Evolutionary conservation across 148 eudicot species (phyloP).

Genomic region (Fagopyrum esculentum): DNA sequence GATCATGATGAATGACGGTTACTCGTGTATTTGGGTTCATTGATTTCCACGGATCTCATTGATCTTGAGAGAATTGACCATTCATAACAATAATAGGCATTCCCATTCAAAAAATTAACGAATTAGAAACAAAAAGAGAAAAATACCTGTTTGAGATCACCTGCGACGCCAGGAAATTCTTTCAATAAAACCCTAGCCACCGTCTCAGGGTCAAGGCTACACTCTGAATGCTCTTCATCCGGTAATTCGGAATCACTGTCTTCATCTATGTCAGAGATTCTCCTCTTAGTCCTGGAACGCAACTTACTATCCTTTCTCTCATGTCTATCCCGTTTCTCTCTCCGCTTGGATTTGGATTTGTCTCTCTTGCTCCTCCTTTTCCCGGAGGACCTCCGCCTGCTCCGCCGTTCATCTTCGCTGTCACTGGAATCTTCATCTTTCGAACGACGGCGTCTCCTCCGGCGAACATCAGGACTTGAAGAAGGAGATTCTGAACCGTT

Average conservation of each 20-base stretch:
- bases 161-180: conserved; percentile 71
- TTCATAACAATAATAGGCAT: too few relatives aligned
- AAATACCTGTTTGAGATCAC: conserved; percentile 51
- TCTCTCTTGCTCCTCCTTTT: conserved; percentile 27
- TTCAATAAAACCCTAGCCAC: conserved; percentile 43
- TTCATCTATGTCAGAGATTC: conserved; percentile 31
- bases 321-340: conserved; percentile 19
- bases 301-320: conserved; percentile 26
- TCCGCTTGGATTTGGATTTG: conserved; percentile 23
- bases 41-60: too few relatives aligned
- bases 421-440: conserved; percentile 1
- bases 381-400: conserved; percentile 19
- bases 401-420: conserved; percentile 14
- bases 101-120: not conserved
- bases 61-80: too few relatives aligned
- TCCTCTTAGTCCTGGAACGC: conserved; percentile 27
- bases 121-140: not conserved
- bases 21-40: too few relatives aligned
- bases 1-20: too few relatives aligned
- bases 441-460: conserved; percentile 16
- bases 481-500: conserved; percentile 14
- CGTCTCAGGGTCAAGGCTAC: conserved; percentile 23
- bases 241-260: conserved; percentile 26
- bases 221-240: conserved; percentile 24
- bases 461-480: conserved; percentile 17